Evolutionary conservation across 768 basidiomycete species (phyloP), one percentile per base, ranked within the genome.

Genomic region (Termitomyces sp.): DNA sequence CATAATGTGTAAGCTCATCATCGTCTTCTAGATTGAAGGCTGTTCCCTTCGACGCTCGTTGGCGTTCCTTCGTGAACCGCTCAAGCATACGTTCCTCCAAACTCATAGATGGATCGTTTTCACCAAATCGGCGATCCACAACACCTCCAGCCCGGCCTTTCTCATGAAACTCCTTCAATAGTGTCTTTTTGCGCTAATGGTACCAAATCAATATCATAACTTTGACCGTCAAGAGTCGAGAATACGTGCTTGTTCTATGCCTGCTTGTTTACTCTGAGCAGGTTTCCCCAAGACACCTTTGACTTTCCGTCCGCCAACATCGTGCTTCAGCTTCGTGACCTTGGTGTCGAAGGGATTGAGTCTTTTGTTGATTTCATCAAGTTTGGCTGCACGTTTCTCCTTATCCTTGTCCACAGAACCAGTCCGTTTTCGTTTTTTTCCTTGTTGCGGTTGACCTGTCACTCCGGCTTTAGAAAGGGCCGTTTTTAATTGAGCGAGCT

Each of bases 81-180:
- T 96, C 94, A 37, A 98, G 79, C 88, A 98, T 98, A 60, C 94
- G 88, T 63, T 98, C 96, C 69, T 99, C 97, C 32, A 94, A 77
- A n/a, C 90, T 87, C 82, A 98, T 86, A 10, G 86, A 81, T 2
- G 94, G 87, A 60, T 98, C 87, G 67, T 92, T 87, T 81, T 99
- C 97, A 74, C 97, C 97, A 68, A 98, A 98, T 20, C 97, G 88
- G 52, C 92, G 83, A 72, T 99, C 97, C 56, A 95, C 75, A 57
- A 99, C 87, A 5, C 94, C 92, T 5, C 94, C 95, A 10, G 89
- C 85, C 61, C 86, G 88, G 48, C 83, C 86, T 62, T 85, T 88
- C 50, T 89, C 83, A 59, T 92, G 83, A 53, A 85, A 88, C 73
- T 98, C 94, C 59, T 94, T 94, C 54, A 98, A 72, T 24, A 99